Evolutionary conservation across 2,329 filamentous ascomycete genomes (phyloP).

Genomic region (Septoria petroselini): DNA sequence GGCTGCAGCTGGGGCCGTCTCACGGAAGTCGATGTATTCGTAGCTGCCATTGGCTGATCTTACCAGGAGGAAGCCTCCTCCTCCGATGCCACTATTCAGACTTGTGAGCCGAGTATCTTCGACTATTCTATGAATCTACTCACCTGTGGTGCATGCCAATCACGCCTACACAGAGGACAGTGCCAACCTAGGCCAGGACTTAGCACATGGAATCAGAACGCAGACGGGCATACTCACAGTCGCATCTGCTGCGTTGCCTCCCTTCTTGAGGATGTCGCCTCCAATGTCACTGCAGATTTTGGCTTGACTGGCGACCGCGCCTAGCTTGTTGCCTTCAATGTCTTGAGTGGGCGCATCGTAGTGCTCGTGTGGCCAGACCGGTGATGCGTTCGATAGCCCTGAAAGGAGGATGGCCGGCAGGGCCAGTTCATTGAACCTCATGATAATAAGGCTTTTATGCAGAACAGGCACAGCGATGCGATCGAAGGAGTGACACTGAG

Average conservation of each 20-base stretch:
- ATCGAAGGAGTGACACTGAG: neutral
- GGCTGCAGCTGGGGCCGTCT: conserved; percentile 79
- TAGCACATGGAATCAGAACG: neutral
- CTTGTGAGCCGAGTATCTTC: no score
- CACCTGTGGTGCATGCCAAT: conserved; percentile 46
- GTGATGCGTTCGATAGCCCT: conserved; percentile 17
- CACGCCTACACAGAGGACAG: conserved; percentile 48
- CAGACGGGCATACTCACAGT: conserved; percentile 34
- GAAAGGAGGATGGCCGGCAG: conserved; percentile 25
- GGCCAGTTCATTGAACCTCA: conserved; percentile 18
- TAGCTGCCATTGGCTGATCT: conserved; percentile 64
- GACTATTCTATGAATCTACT: conserved; percentile 26
- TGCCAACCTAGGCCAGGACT: conserved; percentile 34
- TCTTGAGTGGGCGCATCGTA: conserved; percentile 19
- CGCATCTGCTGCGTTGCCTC: conserved; percentile 53
- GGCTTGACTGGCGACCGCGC: conserved; percentile 48
- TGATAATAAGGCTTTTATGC: conserved; percentile 11
- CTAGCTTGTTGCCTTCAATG: conserved; percentile 35
- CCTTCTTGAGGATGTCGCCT: conserved; percentile 44
- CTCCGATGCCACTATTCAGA: conserved; percentile 65
- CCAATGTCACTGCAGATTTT: conserved; percentile 38
- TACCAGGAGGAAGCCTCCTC: conserved; percentile 68
- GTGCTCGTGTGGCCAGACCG: conserved; percentile 17
- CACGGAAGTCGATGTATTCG: conserved; percentile 85
- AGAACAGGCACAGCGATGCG: neutral